Percentiles rank a stretch among this genome's conserved stretches.
Evolutionary conservation across 148 eudicot genomes (phyloP).

Genomic region (Rhododendron molle): DNA sequence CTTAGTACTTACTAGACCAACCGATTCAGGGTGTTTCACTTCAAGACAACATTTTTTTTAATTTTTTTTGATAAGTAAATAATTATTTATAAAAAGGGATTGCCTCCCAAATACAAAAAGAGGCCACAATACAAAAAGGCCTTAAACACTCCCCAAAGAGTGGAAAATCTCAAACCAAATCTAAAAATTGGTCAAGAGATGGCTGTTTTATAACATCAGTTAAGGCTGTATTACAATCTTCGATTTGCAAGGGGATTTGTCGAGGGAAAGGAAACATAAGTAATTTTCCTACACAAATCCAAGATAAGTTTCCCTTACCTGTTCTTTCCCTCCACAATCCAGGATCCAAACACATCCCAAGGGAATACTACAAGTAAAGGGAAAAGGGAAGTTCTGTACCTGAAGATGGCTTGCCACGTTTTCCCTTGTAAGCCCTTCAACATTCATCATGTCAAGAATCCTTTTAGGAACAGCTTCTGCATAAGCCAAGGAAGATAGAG

Average conservation of each 20-base stretch:
- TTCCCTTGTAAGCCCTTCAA: slow-evolving; percentile 85
- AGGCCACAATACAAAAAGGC: too few relatives aligned
- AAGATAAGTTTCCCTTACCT: neutral
- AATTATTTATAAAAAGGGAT: too few relatives aligned
- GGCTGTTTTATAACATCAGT: neutral
- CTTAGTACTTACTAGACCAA: neutral
- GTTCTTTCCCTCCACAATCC: neutral
- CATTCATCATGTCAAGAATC: slow-evolving; percentile 92
- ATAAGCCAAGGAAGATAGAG: slow-evolving; percentile 5
- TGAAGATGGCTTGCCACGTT: slow-evolving; percentile 98
- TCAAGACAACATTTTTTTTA: neutral
- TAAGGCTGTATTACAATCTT: neutral
- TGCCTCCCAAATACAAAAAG: too few relatives aligned
- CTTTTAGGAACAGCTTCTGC: slow-evolving; percentile 96
- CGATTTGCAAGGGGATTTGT: neutral
- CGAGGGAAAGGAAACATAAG: neutral
- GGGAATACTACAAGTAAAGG: neutral
- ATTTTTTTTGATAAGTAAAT: too few relatives aligned
- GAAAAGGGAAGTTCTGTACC: slow-evolving; percentile 29
- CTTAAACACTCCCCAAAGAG: too few relatives aligned
- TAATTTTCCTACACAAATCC: neutral
- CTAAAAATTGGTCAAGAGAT: too few relatives aligned
- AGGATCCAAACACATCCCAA: neutral
- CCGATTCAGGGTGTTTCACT: neutral
- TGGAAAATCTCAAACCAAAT: too few relatives aligned